Evolutionary conservation across 2,329 filamentous ascomycete species (phyloP).

Genomic region (Lachnellula suecica): DNA sequence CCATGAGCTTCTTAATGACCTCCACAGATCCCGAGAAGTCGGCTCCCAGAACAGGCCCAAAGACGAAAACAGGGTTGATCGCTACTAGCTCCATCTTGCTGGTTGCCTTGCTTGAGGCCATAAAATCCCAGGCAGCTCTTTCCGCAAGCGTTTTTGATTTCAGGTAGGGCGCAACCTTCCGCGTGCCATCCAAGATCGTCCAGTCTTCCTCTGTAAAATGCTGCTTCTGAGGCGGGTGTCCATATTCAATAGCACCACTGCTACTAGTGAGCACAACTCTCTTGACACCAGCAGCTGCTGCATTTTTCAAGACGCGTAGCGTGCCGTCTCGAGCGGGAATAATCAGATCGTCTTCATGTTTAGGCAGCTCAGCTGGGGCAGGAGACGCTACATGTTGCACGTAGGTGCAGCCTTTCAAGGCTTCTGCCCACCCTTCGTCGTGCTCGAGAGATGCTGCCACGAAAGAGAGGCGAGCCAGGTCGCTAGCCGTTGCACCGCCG

Average conservation of each 20-base stretch:
- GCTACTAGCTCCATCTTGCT: conserved; percentile 28
- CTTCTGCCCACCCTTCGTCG: conserved; percentile 32
- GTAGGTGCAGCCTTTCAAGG: conserved; percentile 29
- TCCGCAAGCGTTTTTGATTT: conserved; percentile 37
- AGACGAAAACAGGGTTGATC: conserved; percentile 31
- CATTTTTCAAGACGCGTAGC: conserved; percentile 30
- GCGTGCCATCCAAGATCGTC: conserved; percentile 20
- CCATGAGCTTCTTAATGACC: conserved; percentile 28
- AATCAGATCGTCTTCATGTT: conserved; percentile 34
- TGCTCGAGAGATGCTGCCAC: conserved; percentile 27
- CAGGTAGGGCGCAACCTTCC: conserved; percentile 29
- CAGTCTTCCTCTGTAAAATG: conserved; percentile 35
- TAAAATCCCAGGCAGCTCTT: conserved; percentile 34
- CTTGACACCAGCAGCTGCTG: conserved; percentile 27
- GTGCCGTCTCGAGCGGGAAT: conserved; percentile 34
- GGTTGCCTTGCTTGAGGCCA: conserved; percentile 26
- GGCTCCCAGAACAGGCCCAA: conserved; percentile 31
- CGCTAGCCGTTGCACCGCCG: conserved; percentile 15
- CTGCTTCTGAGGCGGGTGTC: conserved; percentile 14
- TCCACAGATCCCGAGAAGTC: conserved; percentile 27
- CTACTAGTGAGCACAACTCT: conserved; percentile 22
- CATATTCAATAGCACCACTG: conserved; percentile 23
- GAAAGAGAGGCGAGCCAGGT: conserved; percentile 25
- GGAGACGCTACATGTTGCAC: conserved; percentile 33
- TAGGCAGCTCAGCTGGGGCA: conserved; percentile 27